phyloP scores from a whole-genome alignment of 2,329 filamentous ascomycete genomes.

The Calonectria pauciramosa region DNA sequence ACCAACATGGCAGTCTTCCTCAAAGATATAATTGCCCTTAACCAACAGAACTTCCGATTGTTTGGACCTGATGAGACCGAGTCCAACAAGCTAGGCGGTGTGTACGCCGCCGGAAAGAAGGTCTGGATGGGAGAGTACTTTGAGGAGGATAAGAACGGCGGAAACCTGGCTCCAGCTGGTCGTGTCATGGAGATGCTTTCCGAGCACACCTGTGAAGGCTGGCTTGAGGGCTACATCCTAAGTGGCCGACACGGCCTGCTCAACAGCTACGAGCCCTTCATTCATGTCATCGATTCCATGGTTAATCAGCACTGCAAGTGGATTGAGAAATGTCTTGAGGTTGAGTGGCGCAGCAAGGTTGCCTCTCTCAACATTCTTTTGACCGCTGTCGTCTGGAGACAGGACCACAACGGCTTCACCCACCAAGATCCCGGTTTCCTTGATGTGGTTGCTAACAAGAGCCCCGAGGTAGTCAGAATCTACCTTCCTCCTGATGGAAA shows the following conservation, averaged over 20 bases:
- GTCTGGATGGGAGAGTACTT: slow-evolving; percentile 86
- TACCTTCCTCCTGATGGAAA: slow-evolving; percentile 87
- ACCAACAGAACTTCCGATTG: slow-evolving; percentile 78
- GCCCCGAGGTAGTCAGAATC: slow-evolving; percentile 83
- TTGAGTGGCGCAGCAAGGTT: slow-evolving; percentile 81
- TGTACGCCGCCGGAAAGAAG: slow-evolving; percentile 83
- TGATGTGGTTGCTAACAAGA: slow-evolving; percentile 84
- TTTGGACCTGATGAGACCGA: slow-evolving; percentile 87
- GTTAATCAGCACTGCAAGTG: slow-evolving; percentile 90
- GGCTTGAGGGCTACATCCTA: slow-evolving; percentile 84
- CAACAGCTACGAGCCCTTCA: slow-evolving; percentile 87
- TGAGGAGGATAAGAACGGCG: slow-evolving; percentile 80
- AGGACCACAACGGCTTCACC: slow-evolving; percentile 88
- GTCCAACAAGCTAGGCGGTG: slow-evolving; percentile 80
- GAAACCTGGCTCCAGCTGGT: slow-evolving; percentile 77
- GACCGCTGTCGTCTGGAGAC: slow-evolving; percentile 84
- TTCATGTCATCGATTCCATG: slow-evolving; percentile 88
- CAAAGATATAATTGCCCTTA: slow-evolving; percentile 75
- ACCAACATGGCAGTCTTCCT: slow-evolving; percentile 76
- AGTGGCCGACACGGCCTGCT: slow-evolving; percentile 82
- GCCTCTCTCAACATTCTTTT: slow-evolving; percentile 85
- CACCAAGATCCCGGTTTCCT: slow-evolving; percentile 87
- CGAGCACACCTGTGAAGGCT: slow-evolving; percentile 84
- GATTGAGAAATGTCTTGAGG: slow-evolving; percentile 85
- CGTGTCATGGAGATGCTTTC: slow-evolving; percentile 89